Conservation (phyloP, 768 basidiomycete genomes). For the Amanita thiersii region DNA sequence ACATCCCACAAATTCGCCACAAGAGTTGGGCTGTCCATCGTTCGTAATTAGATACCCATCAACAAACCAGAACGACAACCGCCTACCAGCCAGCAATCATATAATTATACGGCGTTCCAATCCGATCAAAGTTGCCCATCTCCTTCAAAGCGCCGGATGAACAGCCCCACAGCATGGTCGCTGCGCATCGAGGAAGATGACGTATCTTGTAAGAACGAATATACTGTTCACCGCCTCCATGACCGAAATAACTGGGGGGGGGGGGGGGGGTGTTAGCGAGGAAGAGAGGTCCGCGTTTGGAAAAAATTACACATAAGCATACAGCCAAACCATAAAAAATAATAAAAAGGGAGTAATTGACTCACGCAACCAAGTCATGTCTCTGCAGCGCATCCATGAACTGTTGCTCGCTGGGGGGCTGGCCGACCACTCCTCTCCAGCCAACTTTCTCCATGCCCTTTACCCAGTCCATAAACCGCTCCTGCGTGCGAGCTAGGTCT, state of each 20-base stretch:
- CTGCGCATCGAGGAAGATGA: conserved; percentile 77
- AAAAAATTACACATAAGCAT: conserved; percentile 7
- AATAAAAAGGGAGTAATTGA: conserved; percentile 14
- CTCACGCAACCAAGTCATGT: conserved; percentile 88
- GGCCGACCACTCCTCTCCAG: conserved; percentile 80
- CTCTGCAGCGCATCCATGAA: conserved; percentile 61
- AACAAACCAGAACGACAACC: background rate
- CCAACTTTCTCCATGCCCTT: conserved; percentile 61
- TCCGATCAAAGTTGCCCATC: conserved; percentile 90
- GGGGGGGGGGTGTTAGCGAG: conserved; percentile 2
- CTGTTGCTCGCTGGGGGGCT: conserved; percentile 77
- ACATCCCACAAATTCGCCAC: conserved; percentile 98
- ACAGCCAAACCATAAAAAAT: background rate
- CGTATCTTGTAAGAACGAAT: conserved; percentile 81
- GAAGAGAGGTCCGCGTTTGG: background rate
- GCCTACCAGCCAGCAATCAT: conserved; percentile 95
- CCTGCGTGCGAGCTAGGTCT: conserved; percentile 79
- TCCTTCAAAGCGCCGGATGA: conserved; percentile 85
- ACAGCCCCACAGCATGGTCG: conserved; percentile 98
- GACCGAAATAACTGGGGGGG: conserved; percentile 81
- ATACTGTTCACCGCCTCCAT: conserved; percentile 94
- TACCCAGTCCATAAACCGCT: conserved; percentile 74
- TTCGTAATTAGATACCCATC: conserved; percentile 1
- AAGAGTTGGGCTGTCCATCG: conserved; percentile 82
- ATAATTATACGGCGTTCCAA: conserved; percentile 90